Base-by-base conservation (phyloP, 116 monocot species). In the Papilionanthe hybrid region DNA sequence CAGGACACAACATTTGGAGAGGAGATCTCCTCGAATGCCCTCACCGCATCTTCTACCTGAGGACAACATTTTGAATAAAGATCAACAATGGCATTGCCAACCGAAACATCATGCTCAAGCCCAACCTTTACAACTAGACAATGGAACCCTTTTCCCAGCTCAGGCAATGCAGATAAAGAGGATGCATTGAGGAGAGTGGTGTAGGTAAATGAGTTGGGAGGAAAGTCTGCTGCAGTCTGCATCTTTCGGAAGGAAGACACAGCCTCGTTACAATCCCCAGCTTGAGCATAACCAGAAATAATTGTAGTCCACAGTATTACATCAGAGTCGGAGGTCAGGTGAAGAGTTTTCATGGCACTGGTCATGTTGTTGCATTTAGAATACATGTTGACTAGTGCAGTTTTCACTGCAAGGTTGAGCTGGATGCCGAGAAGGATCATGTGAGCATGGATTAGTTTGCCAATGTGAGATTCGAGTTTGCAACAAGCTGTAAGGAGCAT, bases 341-440 rank as follows among this genome's bases (percentile, higher is more conserved):
- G 79, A 9, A 90, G 86, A 42, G 85, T 86, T 71, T 72, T 83
- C 20, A 80, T 72, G 17, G 96, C 93, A 17, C 82, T 84, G 41
- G 13, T 60, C 90, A 88, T 86, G 44, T 79, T 56, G 49, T 37
- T 20, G 75, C 80, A 90, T 76, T 87, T 92, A 19, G 77, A 83
- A 72, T 96, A 93, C 89, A 89, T 90, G 56, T 92, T 82, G 20
- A 93, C 86, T 23, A 96, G 84, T n/a, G 92, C 83, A 17, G 96
- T 93, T 79, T 96, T 96, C 63, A 96, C 56, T 47, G 90, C 81
- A 28, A 91, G 29, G 76, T 90, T 93, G 10, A 93, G 85, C 8
- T 85, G 17, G 2, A 83, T 63, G 0, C 93, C 92, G 48, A 83
- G 84, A 23, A 79, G 74, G 50, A 93, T 76, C 18, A 92, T 5